Percentiles rank a stretch among this genome's conserved stretches.
phyloP scores from a whole-genome alignment of 805 yeast genomes.

The Lachancea sp. region DNA sequence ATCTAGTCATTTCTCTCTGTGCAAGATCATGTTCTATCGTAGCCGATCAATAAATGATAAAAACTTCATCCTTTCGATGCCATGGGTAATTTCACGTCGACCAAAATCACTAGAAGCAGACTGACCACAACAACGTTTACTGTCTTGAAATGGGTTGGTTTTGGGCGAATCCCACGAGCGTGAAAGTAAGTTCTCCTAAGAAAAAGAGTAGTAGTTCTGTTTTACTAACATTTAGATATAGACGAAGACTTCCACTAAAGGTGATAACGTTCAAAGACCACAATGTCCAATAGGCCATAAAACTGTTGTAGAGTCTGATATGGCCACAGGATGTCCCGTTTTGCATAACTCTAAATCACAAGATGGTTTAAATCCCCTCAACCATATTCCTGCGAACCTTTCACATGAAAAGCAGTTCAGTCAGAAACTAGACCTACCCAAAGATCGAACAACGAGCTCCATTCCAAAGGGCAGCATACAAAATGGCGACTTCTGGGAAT shows the following conservation, averaged over 20 bases:
- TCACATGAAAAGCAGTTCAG: conserved; percentile 64
- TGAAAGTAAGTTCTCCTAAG: conserved; percentile 20
- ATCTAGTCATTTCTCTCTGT: background rate
- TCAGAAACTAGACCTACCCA: conserved; percentile 71
- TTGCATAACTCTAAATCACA: conserved; percentile 28
- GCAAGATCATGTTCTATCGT: background rate
- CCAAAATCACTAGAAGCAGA: background rate
- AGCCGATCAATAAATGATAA: background rate
- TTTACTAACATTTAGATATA: background rate
- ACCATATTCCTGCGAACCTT: conserved; percentile 80
- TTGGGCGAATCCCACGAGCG: conserved; percentile 55
- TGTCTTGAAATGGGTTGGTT: conserved; percentile 70
- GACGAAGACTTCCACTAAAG: background rate
- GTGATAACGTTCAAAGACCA: background rate
- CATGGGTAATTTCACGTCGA: no score
- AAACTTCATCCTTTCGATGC: background rate
- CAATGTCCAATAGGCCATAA: conserved; percentile 35
- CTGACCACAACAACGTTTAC: no score
- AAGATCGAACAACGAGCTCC: conserved; percentile 73
- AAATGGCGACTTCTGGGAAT: conserved; percentile 86
- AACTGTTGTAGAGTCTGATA: conserved; percentile 30
- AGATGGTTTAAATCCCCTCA: conserved; percentile 59
- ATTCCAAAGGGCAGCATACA: conserved; percentile 94
- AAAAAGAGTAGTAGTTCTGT: background rate
- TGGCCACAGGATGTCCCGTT: conserved; percentile 29